Evolutionary conservation across 116 monocot species (phyloP).

Genomic region (Posidonia oceanica): DNA sequence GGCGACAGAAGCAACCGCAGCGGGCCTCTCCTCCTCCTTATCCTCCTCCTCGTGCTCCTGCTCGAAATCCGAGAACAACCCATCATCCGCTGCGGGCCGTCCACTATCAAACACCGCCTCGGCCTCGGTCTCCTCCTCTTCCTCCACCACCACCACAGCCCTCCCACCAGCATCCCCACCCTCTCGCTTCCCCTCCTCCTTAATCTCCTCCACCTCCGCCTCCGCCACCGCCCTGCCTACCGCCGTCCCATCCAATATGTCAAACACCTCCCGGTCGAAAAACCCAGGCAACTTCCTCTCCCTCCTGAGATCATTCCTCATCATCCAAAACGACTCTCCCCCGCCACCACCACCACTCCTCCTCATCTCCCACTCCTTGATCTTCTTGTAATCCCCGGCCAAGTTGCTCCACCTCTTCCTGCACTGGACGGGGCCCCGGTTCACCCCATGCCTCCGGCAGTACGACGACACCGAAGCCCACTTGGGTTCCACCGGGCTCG

Average conservation of each 20-base stretch:
- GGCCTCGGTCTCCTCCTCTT: slow-evolving; percentile 9
- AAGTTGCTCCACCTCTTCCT: slow-evolving; percentile 99
- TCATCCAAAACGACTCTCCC: slow-evolving; percentile 70
- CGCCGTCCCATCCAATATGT: slow-evolving; percentile 57
- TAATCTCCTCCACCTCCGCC: slow-evolving; percentile 18
- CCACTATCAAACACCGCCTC: slow-evolving; percentile 45
- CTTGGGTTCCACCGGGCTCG: slow-evolving; percentile 56
- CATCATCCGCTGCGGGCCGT: slow-evolving; percentile 35
- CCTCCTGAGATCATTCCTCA: slow-evolving; percentile 78
- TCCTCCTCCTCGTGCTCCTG: slow-evolving; percentile 34
- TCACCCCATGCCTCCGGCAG: slow-evolving; percentile 75
- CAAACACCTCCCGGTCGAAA: slow-evolving; percentile 89
- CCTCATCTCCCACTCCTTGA: slow-evolving; percentile 70
- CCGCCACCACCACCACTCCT: slow-evolving; percentile 4
- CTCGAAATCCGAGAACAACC: slow-evolving; percentile 55
- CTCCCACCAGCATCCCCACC: slow-evolving; percentile 21
- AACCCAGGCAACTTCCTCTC: slow-evolving; percentile 91
- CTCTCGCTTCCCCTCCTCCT: slow-evolving; percentile 9
- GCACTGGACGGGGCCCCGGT: slow-evolving; percentile 93
- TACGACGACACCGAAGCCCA: slow-evolving; percentile 92
- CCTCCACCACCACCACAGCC: neutral
- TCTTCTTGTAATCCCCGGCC: slow-evolving; percentile 91
- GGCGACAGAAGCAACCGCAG: neutral
- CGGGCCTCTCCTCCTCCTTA: slow-evolving; percentile 14
- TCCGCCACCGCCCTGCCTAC: slow-evolving; percentile 8